These are phyloP conservation scores for Umbelopsis isabellina DNA, from an alignment of 192 early-diverging fungal species.

Conservation along the genomic window DNA sequence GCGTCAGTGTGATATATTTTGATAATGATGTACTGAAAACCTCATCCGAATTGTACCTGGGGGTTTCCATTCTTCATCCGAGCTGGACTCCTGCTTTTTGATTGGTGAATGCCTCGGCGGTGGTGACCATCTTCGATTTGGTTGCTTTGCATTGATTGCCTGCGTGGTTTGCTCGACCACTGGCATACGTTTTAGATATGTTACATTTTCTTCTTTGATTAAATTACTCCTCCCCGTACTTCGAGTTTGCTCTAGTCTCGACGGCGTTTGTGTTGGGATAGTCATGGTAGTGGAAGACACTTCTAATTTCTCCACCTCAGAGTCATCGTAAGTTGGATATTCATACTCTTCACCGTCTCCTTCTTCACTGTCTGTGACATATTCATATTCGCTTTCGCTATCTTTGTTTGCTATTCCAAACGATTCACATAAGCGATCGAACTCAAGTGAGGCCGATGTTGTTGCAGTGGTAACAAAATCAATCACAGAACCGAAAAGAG, in stretches of 20 bases:
- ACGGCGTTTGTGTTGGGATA: no score
- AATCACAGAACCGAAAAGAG: slow-evolving; percentile 2
- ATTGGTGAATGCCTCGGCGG: not conserved
- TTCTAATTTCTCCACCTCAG: slow-evolving; percentile 5
- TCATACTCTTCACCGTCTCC: not conserved
- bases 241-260: no score
- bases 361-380: slow-evolving; percentile 11
- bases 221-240: no score
- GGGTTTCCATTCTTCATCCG: slow-evolving; percentile 17
- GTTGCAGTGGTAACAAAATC: slow-evolving; percentile 13
- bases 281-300: not conserved
- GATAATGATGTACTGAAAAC: not conserved
- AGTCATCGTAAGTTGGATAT: not conserved
- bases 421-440: slow-evolving; percentile 18
- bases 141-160: not conserved
- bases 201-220: no score
- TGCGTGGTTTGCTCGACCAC: not conserved
- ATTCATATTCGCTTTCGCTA: slow-evolving; percentile 7
- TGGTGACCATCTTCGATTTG: not conserved
- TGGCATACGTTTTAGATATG: not conserved
- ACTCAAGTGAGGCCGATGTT: slow-evolving; percentile 4
- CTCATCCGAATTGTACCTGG: not conserved
- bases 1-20: not conserved
- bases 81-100: not conserved
- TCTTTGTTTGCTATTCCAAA: slow-evolving; percentile 9